Evolutionary conservation across 106 monocot genomes (phyloP), one percentile per base, ranked within the genome.

Genomic region (Dioscorea alata): DNA sequence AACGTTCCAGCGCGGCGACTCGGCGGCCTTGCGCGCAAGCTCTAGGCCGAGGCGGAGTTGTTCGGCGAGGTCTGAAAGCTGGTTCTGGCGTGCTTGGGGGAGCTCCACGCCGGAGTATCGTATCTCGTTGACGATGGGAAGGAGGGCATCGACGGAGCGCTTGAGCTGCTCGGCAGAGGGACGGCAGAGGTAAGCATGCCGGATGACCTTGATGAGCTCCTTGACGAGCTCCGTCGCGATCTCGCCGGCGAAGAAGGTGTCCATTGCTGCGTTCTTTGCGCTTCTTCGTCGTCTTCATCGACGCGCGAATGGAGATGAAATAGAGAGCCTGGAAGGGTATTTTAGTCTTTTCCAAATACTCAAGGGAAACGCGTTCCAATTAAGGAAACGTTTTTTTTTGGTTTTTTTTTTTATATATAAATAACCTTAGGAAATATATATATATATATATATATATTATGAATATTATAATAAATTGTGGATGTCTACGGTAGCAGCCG

Each of bases 1-100:
- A 7, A 82, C 79, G 69, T 86, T 86, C 79, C 79, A 86, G 4
- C 86, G 75, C 21, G 75, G 64, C n/a, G 70, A 65, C 4, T 35
- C 57, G 23, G 76, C 57, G 34, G 82, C 86, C 57, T 68, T 57
- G 33, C 76, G 67, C 1, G 86, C 82, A 18, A 86, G 75, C 0
- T 86, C 79, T 34, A 86, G 75, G 60, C 68, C 82, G 20, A 48
- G 53, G 35, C 32, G 21, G 31, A 86, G 74, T 4, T 75, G 71
- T 6, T 63, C 65, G 13, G 68, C 62, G n/a, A 82, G 81, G 20
- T 86, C 82, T 28, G 74, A 67, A 17, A 86, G 63, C 72, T 82
- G 78, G 10, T 33, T 14, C 74, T 79, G 78, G 42, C 78, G 70
- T 32, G 57, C 23, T 73, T 84, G 80, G 7, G 84, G 76, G 12